Base-by-base conservation (phyloP, 768 basidiomycete species). In the Hericium rajendrae region DNA sequence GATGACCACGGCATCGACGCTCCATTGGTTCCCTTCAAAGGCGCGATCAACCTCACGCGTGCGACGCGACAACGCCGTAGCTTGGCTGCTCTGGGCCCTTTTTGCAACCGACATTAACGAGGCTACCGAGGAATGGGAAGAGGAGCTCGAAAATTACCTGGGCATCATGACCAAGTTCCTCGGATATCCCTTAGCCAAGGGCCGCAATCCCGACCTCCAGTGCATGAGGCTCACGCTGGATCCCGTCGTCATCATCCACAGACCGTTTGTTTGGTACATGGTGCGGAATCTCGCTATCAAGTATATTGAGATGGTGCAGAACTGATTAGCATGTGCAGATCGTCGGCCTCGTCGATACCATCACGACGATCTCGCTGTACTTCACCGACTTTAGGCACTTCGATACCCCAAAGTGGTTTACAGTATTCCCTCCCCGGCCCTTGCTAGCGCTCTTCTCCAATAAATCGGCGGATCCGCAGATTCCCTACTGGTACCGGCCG, bases 11-110 rank as follows among this genome's bases (percentile, higher is more conserved):
- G 66, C 72, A 28, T 70, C 72, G 41, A 71, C 74, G 0, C 71
- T 72, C 2, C 79, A 78, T 26, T 87, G 84, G 83, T 85, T 86
- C 66, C 32, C 32, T 6, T 32, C 32, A 6, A 32, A 32, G 32
- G 66, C 74, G 6, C 70, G 69, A 4, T 51, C 68, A 1, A 49
- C 62, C 6, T 22, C 49, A 43, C 61, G 50, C 9, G 64, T 80
- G 53, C 73, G 70, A 52, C 74, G 74, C 18, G 73, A 77, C 16
- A 83, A 86, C 58, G 67, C 78, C 41, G 51, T 72, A 5, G 81
- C 84, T 49, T 86, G 84, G 84, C 65, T 86, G n/a, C 71, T 82
- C 6, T 86, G 83, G 83, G 79, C 82, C 0, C 59, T 86, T 22
- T 86, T 84, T 64, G 76, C 76, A 1, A 67, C 72, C 3, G 68